These are phyloP conservation scores for Nemania serpens DNA, from an alignment of 2,329 filamentous ascomycete genomes.

Conservation along the genomic window DNA sequence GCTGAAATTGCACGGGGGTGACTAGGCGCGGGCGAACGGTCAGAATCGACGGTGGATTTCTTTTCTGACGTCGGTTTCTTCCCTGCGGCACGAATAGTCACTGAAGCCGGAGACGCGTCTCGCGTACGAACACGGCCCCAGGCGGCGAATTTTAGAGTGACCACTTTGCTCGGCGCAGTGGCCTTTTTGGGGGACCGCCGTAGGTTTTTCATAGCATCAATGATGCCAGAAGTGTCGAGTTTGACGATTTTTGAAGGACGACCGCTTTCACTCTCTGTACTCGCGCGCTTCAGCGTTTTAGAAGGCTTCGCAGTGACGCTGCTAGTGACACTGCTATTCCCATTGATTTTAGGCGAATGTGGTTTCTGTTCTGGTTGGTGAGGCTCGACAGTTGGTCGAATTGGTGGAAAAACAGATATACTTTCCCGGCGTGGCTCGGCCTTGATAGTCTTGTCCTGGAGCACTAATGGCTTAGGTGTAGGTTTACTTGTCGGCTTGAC, in stretches of 20 bases:
- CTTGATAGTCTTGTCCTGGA: conserved; percentile 28
- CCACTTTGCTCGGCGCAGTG: conserved; percentile 22
- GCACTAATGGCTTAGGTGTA: neutral
- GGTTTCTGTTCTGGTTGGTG: conserved; percentile 33
- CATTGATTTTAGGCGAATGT: conserved; percentile 30
- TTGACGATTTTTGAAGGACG: conserved; percentile 42
- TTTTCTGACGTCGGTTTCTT: conserved; percentile 35
- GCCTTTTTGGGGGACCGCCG: conserved; percentile 4
- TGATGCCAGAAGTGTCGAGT: conserved; percentile 38
- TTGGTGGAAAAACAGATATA: conserved; percentile 38
- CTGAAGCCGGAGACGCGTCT: conserved; percentile 31
- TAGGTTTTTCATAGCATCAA: conserved; percentile 29
- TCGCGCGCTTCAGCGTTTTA: conserved; percentile 36
- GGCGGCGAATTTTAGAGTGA: conserved; percentile 38
- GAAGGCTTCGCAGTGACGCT: conserved; percentile 26
- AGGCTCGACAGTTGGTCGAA: conserved; percentile 37
- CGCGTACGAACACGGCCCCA: conserved; percentile 36
- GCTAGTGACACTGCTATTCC: conserved; percentile 22
- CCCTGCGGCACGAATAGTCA: conserved; percentile 37
- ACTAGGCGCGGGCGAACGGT: neutral
- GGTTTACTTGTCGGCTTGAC: neutral
- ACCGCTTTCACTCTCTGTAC: conserved; percentile 36
- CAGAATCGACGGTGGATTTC: conserved; percentile 4
- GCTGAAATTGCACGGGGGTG: conserved; percentile 12
- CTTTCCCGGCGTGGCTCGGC: conserved; percentile 34